Evolutionary conservation across 1,284 basidiomycete genomes (phyloP), one percentile per base, ranked within the genome.

Genomic region (Sutorius eximius): DNA sequence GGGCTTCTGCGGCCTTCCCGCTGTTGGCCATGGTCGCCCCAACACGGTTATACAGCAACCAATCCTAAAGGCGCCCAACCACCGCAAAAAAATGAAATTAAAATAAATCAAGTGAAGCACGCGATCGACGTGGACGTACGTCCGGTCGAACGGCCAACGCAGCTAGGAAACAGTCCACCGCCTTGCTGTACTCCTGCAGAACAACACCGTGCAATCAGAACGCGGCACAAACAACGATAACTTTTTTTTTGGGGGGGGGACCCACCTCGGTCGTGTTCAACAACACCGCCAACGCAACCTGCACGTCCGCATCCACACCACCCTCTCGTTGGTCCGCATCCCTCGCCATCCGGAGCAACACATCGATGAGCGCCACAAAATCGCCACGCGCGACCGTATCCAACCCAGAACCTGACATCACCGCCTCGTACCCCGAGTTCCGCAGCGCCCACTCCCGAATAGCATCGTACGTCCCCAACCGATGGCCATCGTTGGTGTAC

Each of bases 11-110:
- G 18, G 92, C 85, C 48, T 82, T 80, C 0, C 96, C 95, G 61
- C 85, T 90, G 70, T 99, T 99, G 45, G 95, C 95, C 68, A 98
- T 85, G 2, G 95, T 98, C 16, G 96, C 96, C 15, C 96, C 96
- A 27, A 98, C 90, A 24, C 96, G 86, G 70, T 99, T 99, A 74
- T 95, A 98, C 58, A 99, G 73, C 45, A 96, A 76, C 90, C 93
- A 98, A 68, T 99, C 96, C 91, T 95, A 49, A 30, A 27, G 32
- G n/a, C 24, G 15, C 18, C 15, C 33, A 11, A 15, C 22, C 11
- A 43, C 20, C 5, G 30, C 53, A 18, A 50, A 20, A 45, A 43
- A 33, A 53, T n/a, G 30, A 52, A 20, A 16, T 27, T 5, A 27
- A 5, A 27, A 5, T 5, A 5, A 27, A 27, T 27, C 24, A 5